These are phyloP conservation scores for Hypholoma fasciculare DNA, from an alignment of 768 basidiomycete species.

Conservation along the genomic window DNA sequence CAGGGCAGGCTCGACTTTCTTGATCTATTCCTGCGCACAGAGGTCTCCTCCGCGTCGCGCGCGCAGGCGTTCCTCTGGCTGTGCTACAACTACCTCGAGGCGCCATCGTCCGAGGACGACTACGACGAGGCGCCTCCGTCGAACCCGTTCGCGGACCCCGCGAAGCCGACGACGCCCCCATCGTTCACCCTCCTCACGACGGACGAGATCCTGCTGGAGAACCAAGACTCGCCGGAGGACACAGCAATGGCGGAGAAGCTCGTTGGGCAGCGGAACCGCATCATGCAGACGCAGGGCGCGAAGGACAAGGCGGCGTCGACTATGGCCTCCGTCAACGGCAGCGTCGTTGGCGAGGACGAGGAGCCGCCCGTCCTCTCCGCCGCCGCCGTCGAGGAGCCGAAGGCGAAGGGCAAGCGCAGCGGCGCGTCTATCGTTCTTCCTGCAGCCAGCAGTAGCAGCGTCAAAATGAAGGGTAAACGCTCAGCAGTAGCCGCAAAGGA, in stretches of 20 bases:
- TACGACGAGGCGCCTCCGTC: conserved; percentile 34
- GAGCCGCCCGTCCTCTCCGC: conserved; percentile 6
- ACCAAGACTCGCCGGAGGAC: conserved; percentile 47
- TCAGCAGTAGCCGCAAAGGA: conserved; percentile 16
- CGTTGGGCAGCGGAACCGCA: conserved; percentile 36
- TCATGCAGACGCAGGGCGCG: conserved; percentile 25
- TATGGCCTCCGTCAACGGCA: conserved; percentile 20
- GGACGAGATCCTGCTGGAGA: conserved; percentile 41
- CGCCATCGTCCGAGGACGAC: conserved; percentile 36
- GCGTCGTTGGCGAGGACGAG: conserved; percentile 23
- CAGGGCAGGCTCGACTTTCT: conserved; percentile 72
- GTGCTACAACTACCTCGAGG: conserved; percentile 77
- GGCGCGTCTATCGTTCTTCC: neutral
- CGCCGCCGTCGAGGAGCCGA: conserved; percentile 15
- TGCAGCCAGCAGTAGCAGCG: conserved; percentile 17
- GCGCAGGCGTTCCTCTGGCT: conserved; percentile 85
- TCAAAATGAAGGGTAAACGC: conserved; percentile 20
- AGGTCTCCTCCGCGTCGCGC: conserved; percentile 73
- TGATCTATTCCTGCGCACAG: conserved; percentile 76
- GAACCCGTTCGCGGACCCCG: conserved; percentile 65
- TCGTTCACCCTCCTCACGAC: conserved; percentile 37
- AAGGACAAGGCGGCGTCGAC: conserved; percentile 18
- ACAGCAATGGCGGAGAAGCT: conserved; percentile 37
- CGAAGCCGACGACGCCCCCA: conserved; percentile 33
- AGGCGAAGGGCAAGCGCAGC: conserved; percentile 22